phyloP scores from a whole-genome alignment of 495 filamentous ascomycete species.

The Endocarpon pusillum region DNA sequence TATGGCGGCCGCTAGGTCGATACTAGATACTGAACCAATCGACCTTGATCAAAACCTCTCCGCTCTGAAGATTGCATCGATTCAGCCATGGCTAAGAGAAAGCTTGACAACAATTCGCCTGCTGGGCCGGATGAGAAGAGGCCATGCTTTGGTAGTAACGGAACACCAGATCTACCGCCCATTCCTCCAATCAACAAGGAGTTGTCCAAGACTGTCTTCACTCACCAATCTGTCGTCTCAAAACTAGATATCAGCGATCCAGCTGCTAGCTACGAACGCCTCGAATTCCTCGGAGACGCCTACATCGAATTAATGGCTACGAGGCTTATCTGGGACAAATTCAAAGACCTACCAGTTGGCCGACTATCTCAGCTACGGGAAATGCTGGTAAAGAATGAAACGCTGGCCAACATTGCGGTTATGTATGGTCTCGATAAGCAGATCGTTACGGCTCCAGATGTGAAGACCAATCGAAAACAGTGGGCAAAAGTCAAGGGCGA shows the following conservation, averaged over 20 bases:
- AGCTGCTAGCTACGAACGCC: conserved; percentile 39
- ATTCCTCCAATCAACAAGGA: too few species aligned
- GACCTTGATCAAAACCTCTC: too few species aligned
- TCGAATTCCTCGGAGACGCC: conserved; percentile 63
- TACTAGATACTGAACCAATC: too few species aligned
- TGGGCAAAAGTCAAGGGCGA: conserved; percentile 60
- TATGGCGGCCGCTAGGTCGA: too few species aligned
- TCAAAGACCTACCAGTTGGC: conserved; percentile 38
- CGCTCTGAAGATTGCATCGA: too few species aligned
- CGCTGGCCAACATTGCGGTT: conserved; percentile 44
- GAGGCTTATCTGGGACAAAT: conserved; percentile 44
- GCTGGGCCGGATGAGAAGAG: too few species aligned
- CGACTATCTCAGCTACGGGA: conserved; percentile 49
- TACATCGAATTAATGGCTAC: conserved; percentile 56
- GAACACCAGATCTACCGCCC: too few species aligned
- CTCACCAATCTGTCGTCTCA: conserved; percentile 35
- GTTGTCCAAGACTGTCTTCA: conserved; percentile 49
- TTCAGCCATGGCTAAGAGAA: too few species aligned
- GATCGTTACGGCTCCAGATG: conserved; percentile 33
- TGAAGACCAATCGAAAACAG: conserved; percentile 25
- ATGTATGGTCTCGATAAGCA: conserved; percentile 50
- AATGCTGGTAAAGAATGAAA: conserved; percentile 59
- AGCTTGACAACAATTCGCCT: too few species aligned
- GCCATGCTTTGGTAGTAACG: too few species aligned
- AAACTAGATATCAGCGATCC: conserved; percentile 15